phyloP scores from a whole-genome alignment of 805 yeast genomes.

The Priceomyces haplophilus region DNA sequence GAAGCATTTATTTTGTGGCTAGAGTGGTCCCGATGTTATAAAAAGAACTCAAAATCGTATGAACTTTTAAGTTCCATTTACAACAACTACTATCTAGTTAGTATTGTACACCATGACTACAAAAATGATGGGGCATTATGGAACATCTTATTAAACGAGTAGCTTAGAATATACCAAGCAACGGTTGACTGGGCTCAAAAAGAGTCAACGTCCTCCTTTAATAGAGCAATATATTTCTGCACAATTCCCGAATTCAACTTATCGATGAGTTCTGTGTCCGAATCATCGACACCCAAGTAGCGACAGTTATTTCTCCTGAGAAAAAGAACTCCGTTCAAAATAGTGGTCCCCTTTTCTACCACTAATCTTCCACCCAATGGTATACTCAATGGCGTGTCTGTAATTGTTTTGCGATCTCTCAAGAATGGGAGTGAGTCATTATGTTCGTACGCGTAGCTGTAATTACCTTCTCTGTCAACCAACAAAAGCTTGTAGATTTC shows the following conservation, averaged over 20 bases:
- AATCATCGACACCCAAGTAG: slow-evolving; percentile 29
- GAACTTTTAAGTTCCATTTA: slow-evolving; percentile 59
- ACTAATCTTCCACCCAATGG: slow-evolving; percentile 59
- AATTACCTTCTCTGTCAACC: slow-evolving; percentile 50
- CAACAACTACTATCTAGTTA: slow-evolving; percentile 69
- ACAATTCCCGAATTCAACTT: slow-evolving; percentile 33
- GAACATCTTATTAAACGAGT: slow-evolving; percentile 50
- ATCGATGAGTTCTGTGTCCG: slow-evolving; percentile 20
- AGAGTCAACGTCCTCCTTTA: slow-evolving; percentile 25
- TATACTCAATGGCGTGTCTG: slow-evolving; percentile 33
- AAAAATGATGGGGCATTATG: slow-evolving; percentile 71
- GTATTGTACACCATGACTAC: slow-evolving; percentile 83
- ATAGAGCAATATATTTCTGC: slow-evolving; percentile 36
- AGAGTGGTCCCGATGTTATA: slow-evolving; percentile 87
- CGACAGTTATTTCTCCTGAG: slow-evolving; percentile 30
- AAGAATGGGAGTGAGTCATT: slow-evolving; percentile 51
- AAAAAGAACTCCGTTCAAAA: slow-evolving; percentile 47
- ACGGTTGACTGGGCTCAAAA: slow-evolving; percentile 4
- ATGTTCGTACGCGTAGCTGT: slow-evolving; percentile 56
- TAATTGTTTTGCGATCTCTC: slow-evolving; percentile 19
- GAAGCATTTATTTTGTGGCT: slow-evolving; percentile 90
- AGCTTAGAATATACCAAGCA: slow-evolving; percentile 14
- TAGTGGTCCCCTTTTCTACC: slow-evolving; percentile 44
- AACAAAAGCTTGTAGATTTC: slow-evolving; percentile 52
- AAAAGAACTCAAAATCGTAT: slow-evolving; percentile 52